Evolutionary conservation across 371 early-diverging fungal species (phyloP).

Genomic region (Mortierella sp.): DNA sequence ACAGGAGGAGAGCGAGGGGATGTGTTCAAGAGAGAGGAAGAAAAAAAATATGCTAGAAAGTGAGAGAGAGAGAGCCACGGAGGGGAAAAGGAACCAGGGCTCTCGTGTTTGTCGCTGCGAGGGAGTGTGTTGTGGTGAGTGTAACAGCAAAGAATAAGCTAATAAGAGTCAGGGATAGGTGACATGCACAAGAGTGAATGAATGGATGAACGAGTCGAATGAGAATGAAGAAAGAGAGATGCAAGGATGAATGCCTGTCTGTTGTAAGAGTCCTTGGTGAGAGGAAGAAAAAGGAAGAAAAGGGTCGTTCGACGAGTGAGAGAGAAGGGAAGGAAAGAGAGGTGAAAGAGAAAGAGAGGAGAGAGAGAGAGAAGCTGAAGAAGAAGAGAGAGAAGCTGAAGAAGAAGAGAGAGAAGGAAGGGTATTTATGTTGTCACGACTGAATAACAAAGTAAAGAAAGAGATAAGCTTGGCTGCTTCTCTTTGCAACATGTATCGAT

Average conservation of each 20-base stretch:
- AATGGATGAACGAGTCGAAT: neutral
- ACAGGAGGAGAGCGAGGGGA: neutral
- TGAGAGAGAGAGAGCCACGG: neutral
- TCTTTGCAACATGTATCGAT: neutral
- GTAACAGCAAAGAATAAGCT: neutral
- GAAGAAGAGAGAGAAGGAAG: neutral
- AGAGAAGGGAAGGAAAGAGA: neutral
- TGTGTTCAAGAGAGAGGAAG: neutral
- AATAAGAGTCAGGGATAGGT: neutral
- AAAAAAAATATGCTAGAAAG: neutral
- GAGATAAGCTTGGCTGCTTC: no score
- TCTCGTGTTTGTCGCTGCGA: neutral
- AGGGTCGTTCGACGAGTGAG: neutral
- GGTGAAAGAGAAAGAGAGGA: neutral
- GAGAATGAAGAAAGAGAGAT: neutral
- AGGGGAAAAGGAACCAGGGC: neutral
- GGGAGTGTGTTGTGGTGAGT: neutral
- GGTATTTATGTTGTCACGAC: neutral
- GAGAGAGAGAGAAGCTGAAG: neutral
- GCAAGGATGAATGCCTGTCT: neutral
- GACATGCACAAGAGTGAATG: neutral
- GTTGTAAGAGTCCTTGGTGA: neutral
- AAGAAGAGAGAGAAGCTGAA: neutral
- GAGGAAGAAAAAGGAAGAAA: neutral
- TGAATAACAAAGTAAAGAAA: neutral